Conservation (phyloP, 208 protist genomes). For the Eutreptiella sp. region DNA sequence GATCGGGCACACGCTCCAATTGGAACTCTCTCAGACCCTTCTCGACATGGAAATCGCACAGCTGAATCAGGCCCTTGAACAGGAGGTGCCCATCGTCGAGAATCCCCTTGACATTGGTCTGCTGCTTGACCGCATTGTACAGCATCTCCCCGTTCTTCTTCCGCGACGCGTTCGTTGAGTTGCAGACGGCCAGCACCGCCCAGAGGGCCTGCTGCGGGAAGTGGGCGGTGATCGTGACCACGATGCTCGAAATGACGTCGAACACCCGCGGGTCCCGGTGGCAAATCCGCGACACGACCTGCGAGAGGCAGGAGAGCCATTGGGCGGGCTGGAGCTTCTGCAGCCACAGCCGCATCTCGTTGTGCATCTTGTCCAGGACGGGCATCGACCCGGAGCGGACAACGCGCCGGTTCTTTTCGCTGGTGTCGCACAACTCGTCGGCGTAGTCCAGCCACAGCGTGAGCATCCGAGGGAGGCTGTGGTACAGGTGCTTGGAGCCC, state of each 20-base stretch:
- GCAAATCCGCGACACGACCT: conserved; percentile 78
- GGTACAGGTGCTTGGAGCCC: conserved; percentile 70
- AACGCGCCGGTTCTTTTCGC: too few species aligned
- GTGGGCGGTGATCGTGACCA: conserved; percentile 51
- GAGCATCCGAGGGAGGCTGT: conserved; percentile 86
- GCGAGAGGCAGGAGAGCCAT: conserved; percentile 63
- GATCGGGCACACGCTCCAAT: too few species aligned
- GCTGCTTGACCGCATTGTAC: conserved; percentile 35
- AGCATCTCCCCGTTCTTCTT: too few species aligned
- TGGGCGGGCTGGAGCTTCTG: conserved; percentile 43
- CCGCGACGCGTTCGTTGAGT: conserved; percentile 56
- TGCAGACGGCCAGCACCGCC: conserved; percentile 64
- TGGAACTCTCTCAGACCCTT: too few species aligned
- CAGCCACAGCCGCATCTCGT: neutral
- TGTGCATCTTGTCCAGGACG: neutral
- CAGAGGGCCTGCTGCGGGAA: conserved; percentile 79
- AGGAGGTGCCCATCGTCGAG: conserved; percentile 25
- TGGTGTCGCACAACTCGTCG: too few species aligned
- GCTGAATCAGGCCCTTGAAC: conserved; percentile 43
- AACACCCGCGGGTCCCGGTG: conserved; percentile 53
- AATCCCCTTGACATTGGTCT: conserved; percentile 50
- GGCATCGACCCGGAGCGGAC: too few species aligned
- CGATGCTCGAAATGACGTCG: conserved; percentile 48
- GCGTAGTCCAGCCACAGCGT: conserved; percentile 91
- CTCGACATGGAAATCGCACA: conserved; percentile 56